Base-by-base conservation (phyloP, 1,284 basidiomycete genomes). In the Moniliophthora roreri region DNA sequence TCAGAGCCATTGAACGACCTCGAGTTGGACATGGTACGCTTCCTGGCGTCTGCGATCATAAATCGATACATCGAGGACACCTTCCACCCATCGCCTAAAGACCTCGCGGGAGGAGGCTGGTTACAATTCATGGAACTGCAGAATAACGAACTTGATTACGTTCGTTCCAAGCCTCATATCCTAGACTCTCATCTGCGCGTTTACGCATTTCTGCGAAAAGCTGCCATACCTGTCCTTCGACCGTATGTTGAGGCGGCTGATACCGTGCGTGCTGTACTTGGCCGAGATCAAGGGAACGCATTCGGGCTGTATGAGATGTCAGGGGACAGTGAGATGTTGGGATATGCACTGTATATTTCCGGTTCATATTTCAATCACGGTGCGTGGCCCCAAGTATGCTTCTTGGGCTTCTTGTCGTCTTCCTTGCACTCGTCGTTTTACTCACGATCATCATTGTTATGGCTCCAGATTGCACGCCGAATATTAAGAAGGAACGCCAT, bases 361-460 rank as follows among this genome's bases (percentile, higher is more conserved):
- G 82, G 76, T 1, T 84, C 83, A 10, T 85, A 80, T 65, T 87
- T 87, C 63, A 87, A 87, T 60, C 85, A 87, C 61, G 75, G 85
- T 85, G 36, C 48, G 71, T 11, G 28, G 28, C 11, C 28, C 28
- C 28, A 32, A 69, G 11, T 23, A 55, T 49, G 35, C 50, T 55
- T 16, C 35, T 38, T 35, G 54, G 26, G 20, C 4, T 35, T 24
- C 11, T 47, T 16, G 3, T 18, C 16, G 18, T 13, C 44, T 39
- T 37, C 24, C 21, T 49, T 49, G 23, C 35, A 44, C 26, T 48
- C 36, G 9, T 40, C 24, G 51, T 32, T 35, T 24, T 45, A 37
- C 9, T 36, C 34, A 44, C 46, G 26, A 42, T 37, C 35, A 37
- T n/a, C 38, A 44, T 4, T 57, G n/a, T 32, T 34, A n/a, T n/a